Base-by-base conservation (phyloP, 768 basidiomycete species). In the Pleurotus giganteus region DNA sequence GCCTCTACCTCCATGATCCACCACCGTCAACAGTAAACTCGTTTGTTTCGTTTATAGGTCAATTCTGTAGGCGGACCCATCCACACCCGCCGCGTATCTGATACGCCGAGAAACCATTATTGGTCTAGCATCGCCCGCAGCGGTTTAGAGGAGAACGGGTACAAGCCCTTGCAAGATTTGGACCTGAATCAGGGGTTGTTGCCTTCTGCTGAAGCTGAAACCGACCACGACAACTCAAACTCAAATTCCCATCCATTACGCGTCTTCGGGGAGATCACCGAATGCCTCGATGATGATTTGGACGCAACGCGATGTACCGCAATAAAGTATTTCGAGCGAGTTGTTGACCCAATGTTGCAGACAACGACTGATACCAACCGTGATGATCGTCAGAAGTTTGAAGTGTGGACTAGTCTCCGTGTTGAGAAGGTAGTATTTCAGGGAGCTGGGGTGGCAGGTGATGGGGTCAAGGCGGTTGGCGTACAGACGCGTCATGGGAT, bases 371-470 rank as follows among this genome's bases (percentile, higher is more conserved):
- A n/a, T n/a, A n/a, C n/a, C n/a, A n/a, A n/a, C n/a, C n/a, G n/a
- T 24, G 27, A 12, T 8, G 8, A 31, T 13, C 15, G 13, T 3
- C n/a, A 2, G 12, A 43, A 15, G 12, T 44, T 53, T 19, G 52
- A 53, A 32, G 42, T 53, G 7, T 53, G 52, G 52, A 53, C 52
- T 2, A 29, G 19, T 43, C 12, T 53, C 11, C 52, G 39, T 17
- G 52, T 53, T 8, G 52, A 53, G 5, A 42, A 32, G 19, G 41
- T 53, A 9, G 52, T 43, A 5, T 43, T 53, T 39, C 21, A 53
- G 4, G 11, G 42, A n/a, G 15, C 17, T 19, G 15, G 9, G 47
- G 27, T 26, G 26, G 47, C 5, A n/a, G 31, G 23, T 11, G n/a
- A 24, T 17, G 36, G 6, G 19, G 15, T 24, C 24, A 53, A 43